Percentiles rank a stretch among this genome's conserved stretches.
phyloP scores from a whole-genome alignment of 208 protist genomes.

The Trypanosoma melophagium region DNA sequence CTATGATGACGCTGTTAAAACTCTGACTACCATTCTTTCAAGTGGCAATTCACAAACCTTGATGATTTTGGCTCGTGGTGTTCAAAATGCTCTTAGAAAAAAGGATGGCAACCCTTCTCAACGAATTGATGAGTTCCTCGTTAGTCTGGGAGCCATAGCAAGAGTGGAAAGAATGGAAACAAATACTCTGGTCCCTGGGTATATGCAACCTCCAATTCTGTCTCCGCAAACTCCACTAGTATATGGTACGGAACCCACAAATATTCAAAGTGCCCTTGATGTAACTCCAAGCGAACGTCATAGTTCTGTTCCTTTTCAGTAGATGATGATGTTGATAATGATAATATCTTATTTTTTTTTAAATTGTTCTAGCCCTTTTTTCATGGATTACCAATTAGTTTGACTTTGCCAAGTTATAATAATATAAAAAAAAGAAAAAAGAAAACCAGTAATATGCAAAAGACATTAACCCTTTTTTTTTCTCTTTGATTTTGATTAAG shows the following conservation, averaged over 20 bases:
- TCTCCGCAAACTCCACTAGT: background rate
- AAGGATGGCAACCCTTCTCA: conserved; percentile 30
- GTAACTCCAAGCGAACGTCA: conserved; percentile 14
- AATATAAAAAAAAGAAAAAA: background rate
- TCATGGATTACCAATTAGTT: conserved; percentile 22
- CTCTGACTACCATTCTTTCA: conserved; percentile 35
- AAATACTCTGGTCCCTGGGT: background rate
- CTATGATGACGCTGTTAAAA: conserved; percentile 35
- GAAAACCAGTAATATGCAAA: background rate
- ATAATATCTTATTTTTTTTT: conserved; percentile 12
- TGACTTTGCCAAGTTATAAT: background rate
- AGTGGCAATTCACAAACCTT: conserved; percentile 38
- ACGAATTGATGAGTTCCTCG: conserved; percentile 67
- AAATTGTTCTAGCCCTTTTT: conserved; percentile 6
- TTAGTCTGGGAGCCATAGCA: conserved; percentile 32
- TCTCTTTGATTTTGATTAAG: conserved; percentile 7
- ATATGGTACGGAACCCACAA: conserved; percentile 13
- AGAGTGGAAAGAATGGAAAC: background rate
- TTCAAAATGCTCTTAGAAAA: conserved; percentile 40
- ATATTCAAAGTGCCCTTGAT: conserved; percentile 23
- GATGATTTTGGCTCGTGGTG: conserved; percentile 34
- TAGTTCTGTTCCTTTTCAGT: conserved; percentile 31
- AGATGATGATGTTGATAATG: background rate
- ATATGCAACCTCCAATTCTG: background rate
- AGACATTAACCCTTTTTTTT: conserved; percentile 12